Base-by-base conservation (phyloP, 2,329 filamentous ascomycete species). In the Arthrobotrys iridis region DNA sequence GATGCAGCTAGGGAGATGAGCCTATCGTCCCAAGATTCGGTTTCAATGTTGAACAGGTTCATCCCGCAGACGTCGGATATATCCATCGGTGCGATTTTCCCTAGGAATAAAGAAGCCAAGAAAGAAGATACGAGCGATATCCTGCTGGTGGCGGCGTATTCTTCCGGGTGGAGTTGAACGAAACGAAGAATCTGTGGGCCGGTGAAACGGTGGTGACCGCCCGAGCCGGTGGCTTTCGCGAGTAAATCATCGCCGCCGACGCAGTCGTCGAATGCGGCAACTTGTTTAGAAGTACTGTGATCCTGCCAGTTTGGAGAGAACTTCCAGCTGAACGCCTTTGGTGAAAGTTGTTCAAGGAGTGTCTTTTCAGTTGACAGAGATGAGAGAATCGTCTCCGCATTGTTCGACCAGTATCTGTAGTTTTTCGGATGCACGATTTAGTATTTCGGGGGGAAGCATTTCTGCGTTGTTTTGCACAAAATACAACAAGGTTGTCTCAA, bases 291-390 rank as follows among this genome's bases (percentile, higher is more conserved):
- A 1, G 95, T 98, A 83, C 93, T 97, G 76, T 93, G 91, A 82
- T 99, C 95, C 83, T 98, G 95, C 95, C 95, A 99, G 82, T 98
- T 99, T 5, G 95, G 95, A 78, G 92, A 93, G 83, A 89, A 93
- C 3, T 91, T 89, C 82, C 96, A 91, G 13, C 93, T 91, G 80
- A 98, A 92, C 0, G 90, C 91, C 7, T 84, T 83, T 24, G 82
- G 80, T 70, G 82, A 83, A 24, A 98, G 84, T 83, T 96, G 93
- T 74, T 91, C 88, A 57, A 91, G 86, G 50, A 98, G 84, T 0
- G 86, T 83, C 81, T 87, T 87, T 18, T 83, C 83, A 35, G 1
- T 86, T 81, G 78, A 92, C 85, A 98, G 83, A 10, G 80, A 83
- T 2, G 81, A 83, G 45, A 98, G 86, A 45, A 90, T 80, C 5